Base-by-base conservation (phyloP, 2,329 filamentous ascomycete genomes). In the Chrysoporthe austroafricana region DNA sequence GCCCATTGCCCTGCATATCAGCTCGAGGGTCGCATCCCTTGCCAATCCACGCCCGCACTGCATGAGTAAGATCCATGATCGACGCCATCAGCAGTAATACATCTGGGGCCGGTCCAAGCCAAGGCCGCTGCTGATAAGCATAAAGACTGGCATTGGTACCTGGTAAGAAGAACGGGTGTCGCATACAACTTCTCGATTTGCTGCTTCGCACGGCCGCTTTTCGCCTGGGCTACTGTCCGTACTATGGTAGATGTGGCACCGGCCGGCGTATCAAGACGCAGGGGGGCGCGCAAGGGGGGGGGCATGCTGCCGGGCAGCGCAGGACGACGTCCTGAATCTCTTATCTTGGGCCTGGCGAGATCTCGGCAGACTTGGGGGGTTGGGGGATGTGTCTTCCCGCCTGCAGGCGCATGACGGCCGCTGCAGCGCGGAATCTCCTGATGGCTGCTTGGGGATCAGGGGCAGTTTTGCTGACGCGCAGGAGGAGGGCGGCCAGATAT, bases 191-290 rank as follows among this genome's bases (percentile, higher is more conserved):
- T 57, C 14, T 34, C 52, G 9, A 26, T 13, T 34, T 36, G 26
- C 52, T 57, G 32, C 21, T 57, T 57, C 39, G 54, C 18, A 57
- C 32, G 21, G 48, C 21, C 26, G 50, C 26, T 26, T 54, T 34
- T 34, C 26, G 50, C 32, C 26, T 16, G 48, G 48, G 11, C 21
- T 21, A 26, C 26, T 26, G 26, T 26, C 26, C 26, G 26, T 54
- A 54, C 21, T 26, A 54, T 57, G n/a, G 54, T 57, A 57, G 54
- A 57, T 39, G 16, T 39, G 18, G 14, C 32, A 32, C 54, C 32
- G 39, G 34, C 54, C 54, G 18, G 54, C 54, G 54, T 57, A 57
- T 57, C 54, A 57, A 39, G 54, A 39, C 34, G 34, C 34, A 36
- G 1, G 32, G 54, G 54, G 34, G 32, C 6, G 14, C 6, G 54